These are phyloP conservation scores for Saccharomycopsis fermentans DNA, from an alignment of 805 yeast genomes.

Conservation along the genomic window DNA sequence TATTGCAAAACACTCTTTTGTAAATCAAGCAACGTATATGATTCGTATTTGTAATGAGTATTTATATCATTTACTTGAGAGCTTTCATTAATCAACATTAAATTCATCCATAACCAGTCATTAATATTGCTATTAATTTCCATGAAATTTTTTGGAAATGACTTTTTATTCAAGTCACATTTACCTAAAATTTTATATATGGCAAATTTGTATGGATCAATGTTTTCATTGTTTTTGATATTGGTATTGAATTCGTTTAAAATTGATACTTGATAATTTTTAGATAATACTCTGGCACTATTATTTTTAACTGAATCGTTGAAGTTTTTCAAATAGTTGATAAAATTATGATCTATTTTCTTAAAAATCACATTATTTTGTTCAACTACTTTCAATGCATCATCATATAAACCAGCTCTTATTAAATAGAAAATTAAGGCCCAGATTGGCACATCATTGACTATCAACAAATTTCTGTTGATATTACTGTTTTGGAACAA, in stretches of 20 bases:
- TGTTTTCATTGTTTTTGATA: conserved; percentile 53
- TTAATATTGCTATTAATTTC: conserved; percentile 52
- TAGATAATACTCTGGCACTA: conserved; percentile 43
- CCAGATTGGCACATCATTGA: conserved; percentile 91
- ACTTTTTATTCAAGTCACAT: conserved; percentile 60
- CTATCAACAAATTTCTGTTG: conserved; percentile 44
- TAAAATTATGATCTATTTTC: conserved; percentile 78
- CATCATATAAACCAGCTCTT: conserved; percentile 73
- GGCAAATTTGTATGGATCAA: conserved; percentile 86
- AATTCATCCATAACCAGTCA: conserved; percentile 96
- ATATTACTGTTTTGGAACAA: conserved; percentile 38
- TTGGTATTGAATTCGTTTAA: conserved; percentile 77
- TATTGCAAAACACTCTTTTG: conserved; percentile 60
- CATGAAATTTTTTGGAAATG: conserved; percentile 57
- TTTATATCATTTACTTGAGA: conserved; percentile 22
- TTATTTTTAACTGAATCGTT: conserved; percentile 32
- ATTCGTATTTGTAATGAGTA: conserved; percentile 51
- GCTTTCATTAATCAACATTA: conserved; percentile 60
- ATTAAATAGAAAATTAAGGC: conserved; percentile 76
- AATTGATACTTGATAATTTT: conserved; percentile 58
- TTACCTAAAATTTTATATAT: conserved; percentile 90
- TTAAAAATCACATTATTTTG: conserved; percentile 63
- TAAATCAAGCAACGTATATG: conserved; percentile 62
- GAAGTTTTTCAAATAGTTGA: conserved; percentile 65
- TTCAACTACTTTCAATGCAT: conserved; percentile 61